phyloP scores from a whole-genome alignment of 768 basidiomycete species.

The Lactifluus subvellereus region DNA sequence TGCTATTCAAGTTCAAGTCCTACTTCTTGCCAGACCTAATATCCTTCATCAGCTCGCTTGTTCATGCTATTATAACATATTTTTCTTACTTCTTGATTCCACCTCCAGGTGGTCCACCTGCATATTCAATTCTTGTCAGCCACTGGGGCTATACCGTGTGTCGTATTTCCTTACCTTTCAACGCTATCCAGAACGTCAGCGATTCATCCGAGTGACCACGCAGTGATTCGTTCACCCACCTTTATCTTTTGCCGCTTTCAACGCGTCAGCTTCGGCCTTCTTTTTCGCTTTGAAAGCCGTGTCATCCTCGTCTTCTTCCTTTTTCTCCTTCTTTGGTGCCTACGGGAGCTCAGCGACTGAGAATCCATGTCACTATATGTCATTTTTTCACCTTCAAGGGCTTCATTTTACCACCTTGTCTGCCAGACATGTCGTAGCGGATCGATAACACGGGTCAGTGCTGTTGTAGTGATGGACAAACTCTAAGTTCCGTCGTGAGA shows the following conservation, averaged over 20 bases:
- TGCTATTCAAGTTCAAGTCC: neutral
- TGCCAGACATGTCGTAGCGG: constrained; percentile 43
- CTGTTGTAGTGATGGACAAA: neutral
- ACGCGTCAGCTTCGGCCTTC: constrained; percentile 66
- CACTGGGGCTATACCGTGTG: neutral
- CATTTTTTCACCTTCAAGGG: constrained; percentile 64
- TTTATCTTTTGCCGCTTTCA: constrained; percentile 68
- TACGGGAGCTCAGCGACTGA: constrained; percentile 28
- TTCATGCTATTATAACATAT: neutral
- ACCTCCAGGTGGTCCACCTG: constrained; percentile 64
- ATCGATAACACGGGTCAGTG: neutral
- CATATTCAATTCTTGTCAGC: constrained; percentile 11
- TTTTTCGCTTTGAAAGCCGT: constrained; percentile 68
- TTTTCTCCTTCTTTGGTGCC: constrained; percentile 81
- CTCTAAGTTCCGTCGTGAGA: neutral
- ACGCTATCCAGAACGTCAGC: constrained; percentile 34
- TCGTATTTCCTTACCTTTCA: constrained; percentile 41
- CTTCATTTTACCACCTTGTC: constrained; percentile 84
- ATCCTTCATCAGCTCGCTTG: neutral
- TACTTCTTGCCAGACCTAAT: constrained; percentile 69
- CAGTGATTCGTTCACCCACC: constrained; percentile 39
- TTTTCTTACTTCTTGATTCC: constrained; percentile 81
- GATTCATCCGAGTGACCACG: neutral
- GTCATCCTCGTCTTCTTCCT: constrained; percentile 66
- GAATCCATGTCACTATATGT: neutral